Evolutionary conservation across 148 eudicot species (phyloP), one percentile per base, ranked within the genome.

Genomic region (Silene uniflora): DNA sequence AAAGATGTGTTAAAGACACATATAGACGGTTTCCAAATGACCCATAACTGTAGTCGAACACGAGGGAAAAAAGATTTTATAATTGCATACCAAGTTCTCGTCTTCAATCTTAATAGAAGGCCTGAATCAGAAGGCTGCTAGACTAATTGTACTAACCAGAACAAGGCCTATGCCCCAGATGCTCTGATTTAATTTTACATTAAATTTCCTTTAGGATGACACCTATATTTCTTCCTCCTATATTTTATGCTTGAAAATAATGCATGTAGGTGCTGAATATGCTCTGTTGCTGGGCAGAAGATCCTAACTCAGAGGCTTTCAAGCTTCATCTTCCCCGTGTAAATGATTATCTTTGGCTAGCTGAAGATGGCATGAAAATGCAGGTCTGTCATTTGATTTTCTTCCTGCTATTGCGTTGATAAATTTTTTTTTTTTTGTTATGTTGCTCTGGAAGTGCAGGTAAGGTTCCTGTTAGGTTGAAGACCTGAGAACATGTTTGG

Each of bases 291-390:
- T 96, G 98, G 97, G 91, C 78, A 71, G 99, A 96, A 87, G 94
- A 96, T 87, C 97, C 91, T 76, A 90, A 89, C 73, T 96, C 99
- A 66, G 98, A 96, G 87, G 98, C 98, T 80, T 96, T 92, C 84
- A 96, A 96, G 89, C 76, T 92, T 70, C 99, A 96, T 84, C 87
- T 96, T 83, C 98, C 99, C 52, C 86, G 99, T 83, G 74, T 96
- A 25, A 67, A 79, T 71, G 99, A 96, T 83, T 96, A 81, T 80
- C 89, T 96, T 64, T 96, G 99, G 99, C 69, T 96, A 84, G 99
- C 99, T 75, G 99, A 96, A 84, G 99, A 96, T 75, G 99, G 99
- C 81, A 92, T 96, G 98, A 96, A 96, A 82, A 96, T 96, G 98
- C 99, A 96, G 99, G 99, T 88, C 65, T 62, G 52, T 61, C 27